These are phyloP conservation scores for Geotrichum citri-aurantii DNA, from an alignment of 1,139 yeast species.

Conservation along the genomic window DNA sequence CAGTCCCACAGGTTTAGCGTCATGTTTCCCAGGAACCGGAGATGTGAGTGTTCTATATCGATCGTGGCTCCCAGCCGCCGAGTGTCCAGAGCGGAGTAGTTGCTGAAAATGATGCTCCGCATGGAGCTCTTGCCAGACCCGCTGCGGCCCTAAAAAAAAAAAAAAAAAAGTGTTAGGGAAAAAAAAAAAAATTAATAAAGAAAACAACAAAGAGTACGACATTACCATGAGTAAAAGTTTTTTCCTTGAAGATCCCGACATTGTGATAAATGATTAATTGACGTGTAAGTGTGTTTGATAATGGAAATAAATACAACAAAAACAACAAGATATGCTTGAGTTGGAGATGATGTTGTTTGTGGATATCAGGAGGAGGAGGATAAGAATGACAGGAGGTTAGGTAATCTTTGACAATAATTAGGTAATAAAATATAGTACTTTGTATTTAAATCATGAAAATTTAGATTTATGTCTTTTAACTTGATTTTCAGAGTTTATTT, in stretches of 20 bases:
- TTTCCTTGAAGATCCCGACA: slow-evolving; percentile 34
- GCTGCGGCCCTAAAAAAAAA: slow-evolving; percentile 65
- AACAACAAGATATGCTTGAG: no score
- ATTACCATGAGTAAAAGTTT: slow-evolving; percentile 51
- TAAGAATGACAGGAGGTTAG: no score
- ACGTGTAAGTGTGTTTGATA: no score
- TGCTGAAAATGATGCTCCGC: slow-evolving; percentile 92
- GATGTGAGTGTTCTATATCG: slow-evolving; percentile 94
- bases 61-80: slow-evolving; percentile 94
- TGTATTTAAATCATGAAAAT: no score
- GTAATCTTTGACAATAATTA: no score
- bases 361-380: no score
- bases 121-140: slow-evolving; percentile 97
- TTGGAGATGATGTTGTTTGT: no score
- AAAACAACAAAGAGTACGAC: no score
- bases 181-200: background rate
- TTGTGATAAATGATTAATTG: slow-evolving; percentile 8
- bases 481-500: no score
- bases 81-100: slow-evolving; percentile 95
- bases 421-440: no score
- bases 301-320: no score
- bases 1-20: slow-evolving; percentile 96
- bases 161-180: background rate
- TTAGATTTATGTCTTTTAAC: no score
- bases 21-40: slow-evolving; percentile 90